Evolutionary conservation across 2,329 filamentous ascomycete species (phyloP).

Genomic region (Hymenoscyphus albidus): DNA sequence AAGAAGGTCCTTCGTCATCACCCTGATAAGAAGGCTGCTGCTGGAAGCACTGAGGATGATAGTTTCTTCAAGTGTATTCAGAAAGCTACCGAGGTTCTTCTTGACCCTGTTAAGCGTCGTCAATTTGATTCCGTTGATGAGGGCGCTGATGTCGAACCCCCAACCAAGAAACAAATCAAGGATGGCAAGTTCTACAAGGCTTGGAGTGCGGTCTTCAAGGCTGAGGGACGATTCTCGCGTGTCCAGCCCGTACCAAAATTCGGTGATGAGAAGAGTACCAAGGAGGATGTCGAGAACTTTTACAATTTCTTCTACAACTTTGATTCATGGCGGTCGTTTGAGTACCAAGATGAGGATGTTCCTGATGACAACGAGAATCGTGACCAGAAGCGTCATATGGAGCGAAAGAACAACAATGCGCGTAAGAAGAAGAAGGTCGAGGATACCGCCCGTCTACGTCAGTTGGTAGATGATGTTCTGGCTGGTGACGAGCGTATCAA

Average conservation of each 20-base stretch:
- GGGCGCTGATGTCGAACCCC: slow-evolving; percentile 85
- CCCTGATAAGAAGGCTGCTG: slow-evolving; percentile 96
- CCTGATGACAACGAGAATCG: slow-evolving; percentile 98
- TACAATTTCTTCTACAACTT: slow-evolving; percentile 99
- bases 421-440: slow-evolving; percentile 99
- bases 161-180: slow-evolving; percentile 82
- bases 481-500: slow-evolving; percentile 92
- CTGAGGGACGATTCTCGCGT: slow-evolving; percentile 91
- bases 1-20: slow-evolving; percentile 99
- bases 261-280: slow-evolving; percentile 76
- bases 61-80: slow-evolving; percentile 99
- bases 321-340: slow-evolving; percentile 95
- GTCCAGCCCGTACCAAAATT: slow-evolving; percentile 82
- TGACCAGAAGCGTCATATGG: slow-evolving; percentile 96
- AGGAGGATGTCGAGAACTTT: slow-evolving; percentile 89
- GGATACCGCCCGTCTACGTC: slow-evolving; percentile 85
- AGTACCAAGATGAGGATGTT: slow-evolving; percentile 98
- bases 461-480: slow-evolving; percentile 82
- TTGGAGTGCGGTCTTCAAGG: slow-evolving; percentile 85
- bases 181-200: slow-evolving; percentile 94
- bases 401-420: slow-evolving; percentile 96
- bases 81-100: slow-evolving; percentile 89
- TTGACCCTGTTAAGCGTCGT: slow-evolving; percentile 85
- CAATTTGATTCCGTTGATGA: slow-evolving; percentile 98
- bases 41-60: slow-evolving; percentile 84